Conservation (phyloP, 495 filamentous ascomycete species). For the Aspergillus bridgeri region DNA sequence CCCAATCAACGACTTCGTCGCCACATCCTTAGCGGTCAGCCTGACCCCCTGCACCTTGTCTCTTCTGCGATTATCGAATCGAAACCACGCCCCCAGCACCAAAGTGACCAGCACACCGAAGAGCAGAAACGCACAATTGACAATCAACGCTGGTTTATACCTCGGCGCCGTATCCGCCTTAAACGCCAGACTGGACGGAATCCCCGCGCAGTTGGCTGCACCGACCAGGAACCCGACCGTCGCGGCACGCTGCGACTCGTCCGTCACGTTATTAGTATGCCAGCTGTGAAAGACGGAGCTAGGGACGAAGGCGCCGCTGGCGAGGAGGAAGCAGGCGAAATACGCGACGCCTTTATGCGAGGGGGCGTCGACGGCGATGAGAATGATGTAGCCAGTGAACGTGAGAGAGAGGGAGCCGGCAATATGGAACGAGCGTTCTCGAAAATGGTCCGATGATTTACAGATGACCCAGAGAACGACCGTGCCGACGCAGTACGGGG, state of each 20-base stretch:
- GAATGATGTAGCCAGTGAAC: slow-evolving; percentile 64
- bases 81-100: slow-evolving; percentile 56
- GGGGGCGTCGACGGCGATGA: slow-evolving; percentile 54
- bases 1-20: slow-evolving; percentile 57
- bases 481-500: slow-evolving; percentile 56
- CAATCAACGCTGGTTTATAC: slow-evolving; percentile 60
- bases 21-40: slow-evolving; percentile 54
- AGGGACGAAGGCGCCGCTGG: slow-evolving; percentile 43
- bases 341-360: slow-evolving; percentile 53
- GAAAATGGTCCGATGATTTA: slow-evolving; percentile 46
- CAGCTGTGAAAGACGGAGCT: slow-evolving; percentile 36
- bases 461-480: slow-evolving; percentile 56
- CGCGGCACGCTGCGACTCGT: slow-evolving; percentile 53
- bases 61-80: slow-evolving; percentile 56
- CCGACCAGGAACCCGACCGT: slow-evolving; percentile 32
- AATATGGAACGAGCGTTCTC: slow-evolving; percentile 22
- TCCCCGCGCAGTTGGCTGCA: slow-evolving; percentile 62
- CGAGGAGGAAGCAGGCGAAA: slow-evolving; percentile 67
- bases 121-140: slow-evolving; percentile 62
- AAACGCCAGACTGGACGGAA: slow-evolving; percentile 67
- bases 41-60: slow-evolving; percentile 53
- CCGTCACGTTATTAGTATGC: slow-evolving; percentile 68
- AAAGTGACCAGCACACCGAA: slow-evolving; percentile 50
- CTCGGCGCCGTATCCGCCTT: slow-evolving; percentile 55
- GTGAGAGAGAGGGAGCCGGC: slow-evolving; percentile 59